These are phyloP conservation scores for Fusarium sp. DNA, from an alignment of 2,329 filamentous ascomycete genomes.

Conservation along the genomic window DNA sequence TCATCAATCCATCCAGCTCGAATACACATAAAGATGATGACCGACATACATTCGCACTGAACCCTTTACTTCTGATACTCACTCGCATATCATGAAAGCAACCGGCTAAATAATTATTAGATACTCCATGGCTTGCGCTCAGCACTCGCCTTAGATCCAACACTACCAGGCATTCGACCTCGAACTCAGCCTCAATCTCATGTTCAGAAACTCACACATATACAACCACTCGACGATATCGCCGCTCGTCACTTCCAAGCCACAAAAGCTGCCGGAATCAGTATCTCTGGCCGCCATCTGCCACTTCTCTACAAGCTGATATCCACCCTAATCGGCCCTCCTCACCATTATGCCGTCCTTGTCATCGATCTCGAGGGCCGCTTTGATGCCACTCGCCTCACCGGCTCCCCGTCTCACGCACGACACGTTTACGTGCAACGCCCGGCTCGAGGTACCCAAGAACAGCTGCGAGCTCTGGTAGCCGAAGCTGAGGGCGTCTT, in stretches of 20 bases:
- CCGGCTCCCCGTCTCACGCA: slow-evolving; percentile 51
- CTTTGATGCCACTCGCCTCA: slow-evolving; percentile 62
- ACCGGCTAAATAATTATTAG: slow-evolving; percentile 23
- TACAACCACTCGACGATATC: slow-evolving; percentile 58
- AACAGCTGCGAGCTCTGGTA: slow-evolving; percentile 49
- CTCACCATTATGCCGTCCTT: slow-evolving; percentile 58
- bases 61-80: background rate
- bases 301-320: slow-evolving; percentile 65
- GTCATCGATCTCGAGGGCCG: slow-evolving; percentile 63
- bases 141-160: slow-evolving; percentile 39
- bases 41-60: background rate
- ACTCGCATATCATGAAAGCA: background rate
- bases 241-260: slow-evolving; percentile 56
- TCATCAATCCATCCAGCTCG: background rate
- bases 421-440: slow-evolving; percentile 61
- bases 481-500: slow-evolving; percentile 56
- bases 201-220: slow-evolving; percentile 47
- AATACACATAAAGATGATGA: background rate
- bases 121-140: slow-evolving; percentile 40
- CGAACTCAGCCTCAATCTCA: slow-evolving; percentile 31
- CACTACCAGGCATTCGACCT: slow-evolving; percentile 9
- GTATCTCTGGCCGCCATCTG: slow-evolving; percentile 61
- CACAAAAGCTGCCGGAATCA: slow-evolving; percentile 57
- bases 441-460: slow-evolving; percentile 45
- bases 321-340: slow-evolving; percentile 58